phyloP scores from a whole-genome alignment of 2,329 filamentous ascomycete species.

The Stachybotrys chlorohalonatus region DNA sequence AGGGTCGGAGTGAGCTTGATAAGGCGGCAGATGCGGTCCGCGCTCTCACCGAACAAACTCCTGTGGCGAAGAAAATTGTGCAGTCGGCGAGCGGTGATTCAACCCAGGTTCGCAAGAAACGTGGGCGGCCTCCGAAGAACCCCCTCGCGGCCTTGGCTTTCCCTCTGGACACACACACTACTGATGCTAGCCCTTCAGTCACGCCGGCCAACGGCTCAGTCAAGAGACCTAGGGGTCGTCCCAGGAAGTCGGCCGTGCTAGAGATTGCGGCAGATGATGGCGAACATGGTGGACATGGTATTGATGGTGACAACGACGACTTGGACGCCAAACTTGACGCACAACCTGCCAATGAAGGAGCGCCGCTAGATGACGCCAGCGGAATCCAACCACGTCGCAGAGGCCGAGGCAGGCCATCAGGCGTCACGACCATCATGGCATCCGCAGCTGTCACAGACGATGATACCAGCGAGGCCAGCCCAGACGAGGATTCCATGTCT shows the following conservation, averaged over 20 bases:
- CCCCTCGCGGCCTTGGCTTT: conserved; percentile 2
- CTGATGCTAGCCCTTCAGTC: not conserved
- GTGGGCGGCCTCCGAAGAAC: conserved; percentile 23
- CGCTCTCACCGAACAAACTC: not conserved
- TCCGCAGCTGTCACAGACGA: conserved; percentile 1
- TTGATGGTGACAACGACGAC: not conserved
- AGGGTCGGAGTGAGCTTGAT: conserved; percentile 21
- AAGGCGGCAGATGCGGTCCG: conserved; percentile 25
- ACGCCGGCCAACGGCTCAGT: conserved; percentile 2
- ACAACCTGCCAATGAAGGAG: conserved; percentile 8
- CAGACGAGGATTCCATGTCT: not conserved
- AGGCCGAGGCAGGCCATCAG: conserved; percentile 17
- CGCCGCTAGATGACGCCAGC: not conserved
- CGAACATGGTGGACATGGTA: not conserved
- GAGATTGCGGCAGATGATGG: not conserved
- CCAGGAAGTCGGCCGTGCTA: not conserved
- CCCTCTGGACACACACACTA: not conserved
- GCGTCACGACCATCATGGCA: conserved; percentile 14
- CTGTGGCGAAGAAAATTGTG: not conserved
- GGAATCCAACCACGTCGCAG: conserved; percentile 8
- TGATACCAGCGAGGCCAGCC: not conserved
- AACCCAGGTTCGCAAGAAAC: conserved; percentile 10
- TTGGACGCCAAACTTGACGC: conserved; percentile 9
- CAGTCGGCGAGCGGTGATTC: not conserved
- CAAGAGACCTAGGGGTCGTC: conserved; percentile 7